These are phyloP conservation scores for grape (Vitis vinifera) DNA, from an alignment of 164 flowering plant species.

Conservation along the genomic window DNA sequence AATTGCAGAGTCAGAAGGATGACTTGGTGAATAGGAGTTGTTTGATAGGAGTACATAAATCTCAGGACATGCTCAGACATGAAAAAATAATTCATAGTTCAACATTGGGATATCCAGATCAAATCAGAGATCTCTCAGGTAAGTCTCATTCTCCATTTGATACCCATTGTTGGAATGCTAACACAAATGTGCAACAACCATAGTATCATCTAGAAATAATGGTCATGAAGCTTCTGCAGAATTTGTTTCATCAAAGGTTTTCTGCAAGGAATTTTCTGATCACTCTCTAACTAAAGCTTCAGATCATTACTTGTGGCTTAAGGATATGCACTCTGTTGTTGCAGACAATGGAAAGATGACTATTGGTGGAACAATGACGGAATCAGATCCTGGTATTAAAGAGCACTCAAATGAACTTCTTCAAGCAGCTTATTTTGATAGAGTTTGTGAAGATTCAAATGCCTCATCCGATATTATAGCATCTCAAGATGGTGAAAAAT, in stretches of 20 bases:
- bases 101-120: neutral
- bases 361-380: neutral
- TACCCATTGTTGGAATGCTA: conserved; percentile 11
- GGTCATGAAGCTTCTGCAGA: conserved; percentile 2
- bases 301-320: neutral
- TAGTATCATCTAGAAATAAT: conserved; percentile 7
- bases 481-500: neutral
- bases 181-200: conserved; percentile 3
- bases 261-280: neutral
- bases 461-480: neutral
- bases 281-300: conserved; percentile 1
- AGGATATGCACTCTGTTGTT: neutral
- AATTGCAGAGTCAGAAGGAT: conserved; percentile 15
- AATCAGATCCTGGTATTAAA: neutral
- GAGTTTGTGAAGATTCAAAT: neutral
- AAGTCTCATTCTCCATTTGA: conserved; percentile 7
- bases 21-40: conserved; percentile 5
- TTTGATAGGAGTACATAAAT: neutral
- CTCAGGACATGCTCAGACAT: conserved; percentile 13
- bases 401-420: neutral
- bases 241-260: neutral
- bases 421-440: conserved; percentile 3
- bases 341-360: neutral
- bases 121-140: neutral
- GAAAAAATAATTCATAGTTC: conserved; percentile 1